Percentiles rank a stretch among this genome's conserved stretches.
These are phyloP conservation scores for Castanospermum australe DNA, from an alignment of 306 rosid genomes.

Conservation along the genomic window DNA sequence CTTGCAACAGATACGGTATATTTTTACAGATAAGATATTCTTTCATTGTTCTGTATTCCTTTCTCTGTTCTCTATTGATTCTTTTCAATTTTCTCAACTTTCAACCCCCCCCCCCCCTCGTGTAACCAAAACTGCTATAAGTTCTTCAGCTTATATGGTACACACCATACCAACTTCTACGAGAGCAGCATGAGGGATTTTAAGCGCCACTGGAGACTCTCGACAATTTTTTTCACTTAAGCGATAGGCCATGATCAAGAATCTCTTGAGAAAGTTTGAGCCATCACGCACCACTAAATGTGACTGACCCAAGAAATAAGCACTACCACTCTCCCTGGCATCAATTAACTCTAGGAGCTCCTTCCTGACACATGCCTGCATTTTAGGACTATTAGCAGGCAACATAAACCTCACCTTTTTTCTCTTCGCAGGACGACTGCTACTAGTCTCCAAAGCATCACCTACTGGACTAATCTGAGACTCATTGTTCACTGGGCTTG, in stretches of 20 bases:
- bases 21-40: neutral
- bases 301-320: slow-evolving; percentile 74
- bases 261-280: slow-evolving; percentile 53
- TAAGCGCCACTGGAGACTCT: slow-evolving; percentile 63
- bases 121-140: neutral
- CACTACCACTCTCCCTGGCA: slow-evolving; percentile 84
- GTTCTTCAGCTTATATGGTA: slow-evolving; percentile 34
- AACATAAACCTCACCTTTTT: slow-evolving; percentile 71
- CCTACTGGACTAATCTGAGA: slow-evolving; percentile 37
- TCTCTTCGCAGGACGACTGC: slow-evolving; percentile 14
- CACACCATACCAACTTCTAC: slow-evolving; percentile 78
- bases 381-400: slow-evolving; percentile 63
- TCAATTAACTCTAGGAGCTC: slow-evolving; percentile 65
- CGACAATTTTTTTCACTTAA: slow-evolving; percentile 67
- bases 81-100: neutral
- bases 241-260: slow-evolving; percentile 56
- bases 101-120: neutral
- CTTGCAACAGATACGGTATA: neutral
- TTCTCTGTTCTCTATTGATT: neutral
- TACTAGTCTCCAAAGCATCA: slow-evolving; percentile 28
- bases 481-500: slow-evolving; percentile 33
- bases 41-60: neutral
- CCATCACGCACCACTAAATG: slow-evolving; percentile 62
- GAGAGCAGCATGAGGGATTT: slow-evolving; percentile 86
- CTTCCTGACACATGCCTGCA: slow-evolving; percentile 52